Evolutionary conservation across 805 yeast species (phyloP).

Genomic region (Naumovozyma dairenensis): DNA sequence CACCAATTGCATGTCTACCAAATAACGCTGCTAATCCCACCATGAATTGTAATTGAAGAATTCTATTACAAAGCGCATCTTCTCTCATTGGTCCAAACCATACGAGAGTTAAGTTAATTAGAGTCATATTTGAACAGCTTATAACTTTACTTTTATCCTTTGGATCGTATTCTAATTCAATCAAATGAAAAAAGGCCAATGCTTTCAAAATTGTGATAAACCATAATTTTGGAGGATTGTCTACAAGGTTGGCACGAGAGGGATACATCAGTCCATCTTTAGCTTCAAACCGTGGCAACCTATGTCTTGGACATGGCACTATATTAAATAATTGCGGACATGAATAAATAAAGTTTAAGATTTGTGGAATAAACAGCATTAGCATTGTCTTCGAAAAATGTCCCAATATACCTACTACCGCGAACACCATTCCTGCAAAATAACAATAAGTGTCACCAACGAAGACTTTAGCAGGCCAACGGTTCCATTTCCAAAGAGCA

Average conservation of each 20-base stretch:
- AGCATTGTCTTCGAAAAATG: conserved; percentile 91
- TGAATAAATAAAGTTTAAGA: conserved; percentile 79
- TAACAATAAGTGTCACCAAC: conserved; percentile 98
- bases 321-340: conserved; percentile 83
- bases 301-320: conserved; percentile 91
- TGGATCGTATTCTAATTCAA: conserved; percentile 35
- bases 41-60: conserved; percentile 52
- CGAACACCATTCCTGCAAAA: conserved; percentile 97
- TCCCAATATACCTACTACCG: conserved; percentile 90
- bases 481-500: conserved; percentile 67
- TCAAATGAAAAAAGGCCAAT: conserved; percentile 41
- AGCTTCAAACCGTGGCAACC: conserved; percentile 70
- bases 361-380: conserved; percentile 82
- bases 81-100: conserved; percentile 89
- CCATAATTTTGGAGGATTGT: conserved; percentile 26
- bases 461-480: conserved; percentile 87
- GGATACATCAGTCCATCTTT: conserved; percentile 68
- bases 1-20: conserved; percentile 76
- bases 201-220: conserved; percentile 31
- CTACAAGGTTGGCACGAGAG: conserved; percentile 41
- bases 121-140: conserved; percentile 70
- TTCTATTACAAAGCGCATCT: conserved; percentile 53
- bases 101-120: conserved; percentile 73
- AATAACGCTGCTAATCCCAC: conserved; percentile 59
- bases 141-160: conserved; percentile 23